Evolutionary conservation across 140 eudicot species (phyloP), one percentile per base, ranked within the genome.

Genomic region (Senecio squalidus): DNA sequence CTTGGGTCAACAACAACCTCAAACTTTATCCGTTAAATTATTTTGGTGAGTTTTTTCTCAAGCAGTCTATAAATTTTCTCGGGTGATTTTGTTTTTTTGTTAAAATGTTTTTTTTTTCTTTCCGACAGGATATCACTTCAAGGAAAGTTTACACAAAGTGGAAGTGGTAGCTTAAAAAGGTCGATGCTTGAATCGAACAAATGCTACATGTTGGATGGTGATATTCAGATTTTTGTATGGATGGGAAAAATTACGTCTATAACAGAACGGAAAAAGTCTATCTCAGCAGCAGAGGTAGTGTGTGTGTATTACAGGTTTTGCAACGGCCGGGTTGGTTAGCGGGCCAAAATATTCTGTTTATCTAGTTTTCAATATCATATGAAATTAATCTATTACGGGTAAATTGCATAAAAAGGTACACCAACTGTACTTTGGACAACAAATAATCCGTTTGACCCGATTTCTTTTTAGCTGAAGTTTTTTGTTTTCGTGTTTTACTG

Each of bases 201-300:
- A 66, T 86, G 95, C 73, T 86, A 70, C 64, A 71, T 86, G 81
- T 51, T 86, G 62, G 95, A 86, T 38, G 78, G 70, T 40, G 92
- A 74, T 27, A 22, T 50, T 23, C 78, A 74, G 51, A 58, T 76
- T 48, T 86, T 73, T 55, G 83, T 86, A 54, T 86, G 95, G 95
- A 79, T 82, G 95, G 95, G 95, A 43, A 82, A 74, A 78, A 64
- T 44, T 50, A 86, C 95, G 11, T 68, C 78, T 5, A 15, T 82
- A 22, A 70, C 84, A 20, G 89, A 82, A 54, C 70, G 89, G 20
- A 82, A 78, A 69, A 63, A 70, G 0, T 70, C 89, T 36, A 69
- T 78, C 41, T 70, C 82, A 45, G 76, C 89, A 62, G 82, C 70
- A 20, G 89, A 82, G 76, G 85, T 79, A 66, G 44, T 40, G 27